Evolutionary conservation across 176 grass and related monocot genomes (phyloP).

Genomic region (sorghum (Sorghum bicolor)): Sorghum_bicolor_NCBIv3 NC_012879.2:1101001-1101500

Average conservation of each 20-base stretch:
- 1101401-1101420: background rate
- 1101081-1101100: conserved; percentile 80
- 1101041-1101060: conserved; percentile 98
- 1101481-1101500: background rate
- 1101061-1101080: conserved; percentile 74
- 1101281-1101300: background rate
- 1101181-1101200: background rate
- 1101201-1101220: background rate
- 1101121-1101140: conserved; percentile 97
- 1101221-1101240: background rate
- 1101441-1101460: background rate
- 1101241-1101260: background rate
- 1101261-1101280: background rate
- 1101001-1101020: conserved; percentile 16
- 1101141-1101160: conserved; percentile 96
- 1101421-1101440: background rate
- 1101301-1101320: background rate
- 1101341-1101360: background rate
- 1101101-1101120: conserved; percentile 99
- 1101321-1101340: background rate
- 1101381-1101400: background rate
- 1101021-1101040: conserved; percentile 66
- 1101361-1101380: background rate
- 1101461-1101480: background rate
- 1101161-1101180: conserved; percentile 91